Percentiles rank a stretch among this genome's conserved stretches.
Evolutionary conservation across 2,329 filamentous ascomycete genomes (phyloP).

Genomic region (Ascochyta fabae): DNA sequence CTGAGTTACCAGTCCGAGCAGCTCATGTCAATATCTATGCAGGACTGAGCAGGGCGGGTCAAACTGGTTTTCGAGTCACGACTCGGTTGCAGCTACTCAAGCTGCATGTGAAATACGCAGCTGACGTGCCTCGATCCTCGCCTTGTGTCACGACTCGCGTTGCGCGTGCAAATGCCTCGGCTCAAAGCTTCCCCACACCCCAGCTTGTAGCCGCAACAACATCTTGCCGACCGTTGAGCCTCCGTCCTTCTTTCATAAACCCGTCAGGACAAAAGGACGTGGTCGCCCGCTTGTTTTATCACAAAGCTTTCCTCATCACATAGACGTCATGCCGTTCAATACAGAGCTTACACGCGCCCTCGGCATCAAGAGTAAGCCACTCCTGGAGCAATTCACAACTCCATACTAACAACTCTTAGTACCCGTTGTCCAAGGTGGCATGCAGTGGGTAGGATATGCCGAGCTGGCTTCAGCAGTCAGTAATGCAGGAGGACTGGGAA

Average conservation of each 20-base stretch:
- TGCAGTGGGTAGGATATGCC: slow-evolving; percentile 86
- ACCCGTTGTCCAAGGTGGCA: slow-evolving; percentile 83
- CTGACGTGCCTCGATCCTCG: slow-evolving; percentile 10
- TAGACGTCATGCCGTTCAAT: slow-evolving; percentile 64
- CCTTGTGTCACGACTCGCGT: slow-evolving; percentile 23
- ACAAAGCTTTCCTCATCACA: not conserved
- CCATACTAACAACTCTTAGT: slow-evolving; percentile 62
- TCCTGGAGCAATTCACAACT: not conserved
- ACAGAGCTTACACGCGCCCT: slow-evolving; percentile 67
- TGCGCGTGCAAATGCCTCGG: slow-evolving; percentile 34
- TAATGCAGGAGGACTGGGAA: slow-evolving; percentile 75
- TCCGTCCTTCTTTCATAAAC: slow-evolving; percentile 11
- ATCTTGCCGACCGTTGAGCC: slow-evolving; percentile 18
- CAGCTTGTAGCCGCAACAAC: slow-evolving; percentile 21
- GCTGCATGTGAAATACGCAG: not conserved
- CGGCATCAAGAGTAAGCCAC: slow-evolving; percentile 57
- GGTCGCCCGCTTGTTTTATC: not conserved
- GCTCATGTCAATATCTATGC: no score
- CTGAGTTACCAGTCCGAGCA: no score
- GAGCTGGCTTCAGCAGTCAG: slow-evolving; percentile 75
- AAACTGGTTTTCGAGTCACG: no score
- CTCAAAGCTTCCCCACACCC: slow-evolving; percentile 37
- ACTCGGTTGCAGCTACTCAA: no score
- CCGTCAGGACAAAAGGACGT: not conserved
- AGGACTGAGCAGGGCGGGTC: no score